Base-by-base conservation (phyloP, 768 basidiomycete species). In the Mycena vitilis region DNA sequence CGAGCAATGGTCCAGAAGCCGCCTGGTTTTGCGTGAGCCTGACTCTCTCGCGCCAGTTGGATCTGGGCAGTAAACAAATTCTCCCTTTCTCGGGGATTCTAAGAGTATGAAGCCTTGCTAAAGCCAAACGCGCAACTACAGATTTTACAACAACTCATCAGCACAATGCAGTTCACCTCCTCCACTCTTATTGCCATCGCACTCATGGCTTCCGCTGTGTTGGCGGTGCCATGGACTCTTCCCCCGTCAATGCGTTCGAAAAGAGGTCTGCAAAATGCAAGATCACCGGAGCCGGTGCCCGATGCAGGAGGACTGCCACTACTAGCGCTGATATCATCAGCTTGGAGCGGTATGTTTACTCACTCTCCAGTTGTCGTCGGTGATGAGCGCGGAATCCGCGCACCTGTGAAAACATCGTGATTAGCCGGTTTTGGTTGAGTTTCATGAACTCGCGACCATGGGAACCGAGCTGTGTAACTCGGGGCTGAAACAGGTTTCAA, bases 161-260 rank as follows among this genome's bases (percentile, higher is more conserved):
- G n/a, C 47, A 13, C 45, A 48, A 60, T 60, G 59, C 48, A 60
- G 47, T 36, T 60, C 59, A 36, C 48, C 18, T 59, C 58, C 3
- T 34, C 58, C 20, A 36, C 45, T 37, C 59, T 60, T 36, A 22
- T 37, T 30, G 20, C 59, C n/a, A 30, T 60, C 5, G 20, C 47
- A 4, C 45, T 60, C 20, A n/a, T n/a, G 1, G 34, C 16, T 22
- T 2, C 25, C 10, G 22, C 25, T 47, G 44, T 22, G 4, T 20
- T 47, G 44, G 44, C 44, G 11, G 5, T 34, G 30, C 58, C 58
- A 47, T 42, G 18, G n/a, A n/a, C n/a, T n/a, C n/a, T n/a, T n/a
- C n/a, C n/a, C n/a, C n/a, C 22, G 53, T 9, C 18, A 47, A 47
- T n/a, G 12, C 22, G 20, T 13, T 62, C 37, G 60, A 62, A 37